A percentile compares a stretch with the other conserved stretches of the same genome.
Evolutionary conservation across 768 basidiomycete genomes (phyloP).

Genomic region (Russula lepida): DNA sequence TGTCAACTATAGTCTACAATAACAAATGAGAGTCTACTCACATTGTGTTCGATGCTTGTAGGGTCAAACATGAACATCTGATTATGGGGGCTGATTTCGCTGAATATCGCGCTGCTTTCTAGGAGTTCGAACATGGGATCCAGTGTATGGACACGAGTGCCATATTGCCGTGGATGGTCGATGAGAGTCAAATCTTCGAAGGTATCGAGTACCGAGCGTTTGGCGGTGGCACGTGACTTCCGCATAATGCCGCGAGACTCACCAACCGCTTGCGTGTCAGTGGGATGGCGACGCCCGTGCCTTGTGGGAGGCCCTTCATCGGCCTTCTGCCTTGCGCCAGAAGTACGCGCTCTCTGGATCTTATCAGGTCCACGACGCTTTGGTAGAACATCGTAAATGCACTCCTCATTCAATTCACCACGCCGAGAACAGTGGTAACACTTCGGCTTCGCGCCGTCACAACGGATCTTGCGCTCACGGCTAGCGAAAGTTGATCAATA

Average conservation of each 20-base stretch:
- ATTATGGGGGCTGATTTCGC: neutral
- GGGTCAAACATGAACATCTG: neutral
- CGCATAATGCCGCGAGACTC: neutral
- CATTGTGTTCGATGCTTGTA: neutral
- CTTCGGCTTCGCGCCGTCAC: constrained; percentile 69
- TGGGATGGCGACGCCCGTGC: constrained; percentile 18
- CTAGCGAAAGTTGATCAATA: constrained; percentile 31
- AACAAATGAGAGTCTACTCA: neutral
- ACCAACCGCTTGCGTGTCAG: neutral
- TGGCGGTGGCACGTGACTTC: neutral
- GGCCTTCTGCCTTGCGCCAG: constrained; percentile 37
- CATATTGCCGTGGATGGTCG: neutral
- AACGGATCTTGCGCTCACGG: constrained; percentile 71
- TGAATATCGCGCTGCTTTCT: neutral
- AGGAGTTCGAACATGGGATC: neutral
- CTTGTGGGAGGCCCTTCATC: constrained; percentile 22
- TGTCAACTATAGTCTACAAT: neutral
- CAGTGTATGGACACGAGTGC: neutral
- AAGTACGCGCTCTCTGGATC: constrained; percentile 67
- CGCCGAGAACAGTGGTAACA: constrained; percentile 68
- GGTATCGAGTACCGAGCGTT: neutral
- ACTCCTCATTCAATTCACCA: constrained; percentile 35
- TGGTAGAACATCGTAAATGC: constrained; percentile 60
- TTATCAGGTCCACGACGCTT: constrained; percentile 78
- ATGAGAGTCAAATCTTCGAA: neutral